Base-by-base conservation (phyloP, 768 basidiomycete genomes). In the Mycena filopes region DNA sequence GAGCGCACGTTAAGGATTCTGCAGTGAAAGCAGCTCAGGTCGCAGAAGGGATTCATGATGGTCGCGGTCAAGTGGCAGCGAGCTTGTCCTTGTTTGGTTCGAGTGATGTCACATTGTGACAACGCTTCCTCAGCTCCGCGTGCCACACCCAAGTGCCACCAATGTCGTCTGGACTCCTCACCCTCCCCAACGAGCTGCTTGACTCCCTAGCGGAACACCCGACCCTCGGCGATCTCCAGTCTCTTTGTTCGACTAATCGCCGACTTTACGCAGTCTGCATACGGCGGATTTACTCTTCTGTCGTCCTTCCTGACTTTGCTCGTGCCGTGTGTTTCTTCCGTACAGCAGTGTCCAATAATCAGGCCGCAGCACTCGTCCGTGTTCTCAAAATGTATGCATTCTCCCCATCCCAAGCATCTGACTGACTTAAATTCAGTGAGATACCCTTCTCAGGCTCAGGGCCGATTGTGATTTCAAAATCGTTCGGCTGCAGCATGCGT, bases 231-330 rank as follows among this genome's bases (percentile, higher is more conserved):
- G 43, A 46, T n/a, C 18, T 61, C 25, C 23, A 46, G 2, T 10
- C 13, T 13, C 33, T 61, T 0, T 51, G 31, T n/a, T 20, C 3
- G 10, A 55, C 60, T 1, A 55, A 55, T 23, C 42, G 23, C 4
- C 36, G 53, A n/a, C 33, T 43, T 10, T 45, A 55, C 20, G 36
- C 45, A 18, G 25, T 46, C 43, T 55, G 51, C 28, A n/a, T 62
- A 5, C 43, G 60, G 12, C 21, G 16, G 2, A 47, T 62, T 29
- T 55, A 55, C 48, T 25, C n/a, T 8, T 5, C 26, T 3, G 26
- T 62, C 36, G 26, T 28, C 6, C 43, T 62, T 13, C 13, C 38
- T 20, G 36, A 55, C 28, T 13, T 31, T 21, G 45, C 51, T 16
- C 36, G 25, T 4, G 16, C 28, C 1, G 36, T 62, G 25, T 45